Evolutionary conservation across 108 stramenopile genomes (phyloP).

Genomic region (Cyclostephanos tholiformis): DNA sequence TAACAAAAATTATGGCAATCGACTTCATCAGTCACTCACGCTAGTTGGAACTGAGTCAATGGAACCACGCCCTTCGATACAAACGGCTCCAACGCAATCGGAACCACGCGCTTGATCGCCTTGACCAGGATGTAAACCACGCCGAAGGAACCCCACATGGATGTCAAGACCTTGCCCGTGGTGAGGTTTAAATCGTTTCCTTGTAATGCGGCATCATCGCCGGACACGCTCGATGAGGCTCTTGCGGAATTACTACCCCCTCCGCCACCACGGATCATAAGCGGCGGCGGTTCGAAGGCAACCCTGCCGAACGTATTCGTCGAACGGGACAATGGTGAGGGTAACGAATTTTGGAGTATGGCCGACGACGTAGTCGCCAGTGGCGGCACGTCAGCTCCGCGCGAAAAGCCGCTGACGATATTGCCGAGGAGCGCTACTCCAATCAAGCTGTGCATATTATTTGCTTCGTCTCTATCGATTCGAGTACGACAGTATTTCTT

Average conservation of each 20-base stretch:
- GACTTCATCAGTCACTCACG: conserved; percentile 57
- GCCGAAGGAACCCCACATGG: conserved; percentile 87
- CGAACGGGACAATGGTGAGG: not conserved
- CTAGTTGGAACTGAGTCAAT: conserved; percentile 67
- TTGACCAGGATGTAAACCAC: conserved; percentile 88
- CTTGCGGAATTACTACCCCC: conserved; percentile 3
- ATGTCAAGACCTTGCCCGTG: conserved; percentile 40
- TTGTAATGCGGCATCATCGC: not conserved
- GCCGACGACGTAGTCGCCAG: not conserved
- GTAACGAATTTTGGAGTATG: not conserved
- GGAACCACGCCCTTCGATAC: conserved; percentile 37
- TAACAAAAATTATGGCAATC: conserved; percentile 11
- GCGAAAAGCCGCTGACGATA: conserved; percentile 39
- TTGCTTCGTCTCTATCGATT: no score
- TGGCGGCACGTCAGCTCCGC: conserved; percentile 21
- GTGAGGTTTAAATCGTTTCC: conserved; percentile 42
- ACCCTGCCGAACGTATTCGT: not conserved
- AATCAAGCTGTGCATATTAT: conserved; percentile 24
- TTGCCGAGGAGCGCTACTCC: conserved; percentile 39
- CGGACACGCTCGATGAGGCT: not conserved
- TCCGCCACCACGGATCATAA: conserved; percentile 27
- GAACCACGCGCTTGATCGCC: conserved; percentile 85
- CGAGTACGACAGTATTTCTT: no score
- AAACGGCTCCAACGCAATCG: conserved; percentile 94
- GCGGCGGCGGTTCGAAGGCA: not conserved